These are phyloP conservation scores for Eucalyptus victrix DNA, from an alignment of 345 rosid genomes.

Conservation along the genomic window DNA sequence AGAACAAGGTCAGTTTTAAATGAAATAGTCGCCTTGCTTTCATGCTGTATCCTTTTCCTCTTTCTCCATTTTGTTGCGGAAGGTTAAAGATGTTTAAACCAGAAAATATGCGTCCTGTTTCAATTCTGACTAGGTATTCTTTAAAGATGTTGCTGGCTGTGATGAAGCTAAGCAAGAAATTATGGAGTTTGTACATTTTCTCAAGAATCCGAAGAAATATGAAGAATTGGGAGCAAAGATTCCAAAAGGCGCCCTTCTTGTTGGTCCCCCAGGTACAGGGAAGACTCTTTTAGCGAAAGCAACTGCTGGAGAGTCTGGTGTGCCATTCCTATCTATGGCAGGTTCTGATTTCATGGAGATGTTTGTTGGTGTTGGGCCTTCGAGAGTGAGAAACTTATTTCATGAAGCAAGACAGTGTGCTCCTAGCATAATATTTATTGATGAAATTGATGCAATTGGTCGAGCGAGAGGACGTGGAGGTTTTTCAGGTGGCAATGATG, in stretches of 20 bases:
- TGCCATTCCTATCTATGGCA: constrained; percentile 84
- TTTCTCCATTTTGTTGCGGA: not conserved
- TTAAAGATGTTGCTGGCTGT: constrained; percentile 98
- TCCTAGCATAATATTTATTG: constrained; percentile 88
- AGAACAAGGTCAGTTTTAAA: constrained; percentile 54
- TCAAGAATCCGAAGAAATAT: constrained; percentile 86
- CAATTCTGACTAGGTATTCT: constrained; percentile 38
- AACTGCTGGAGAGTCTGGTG: constrained; percentile 92
- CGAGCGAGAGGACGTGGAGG: constrained; percentile 96
- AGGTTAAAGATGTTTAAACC: not conserved
- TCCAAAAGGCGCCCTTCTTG: constrained; percentile 92
- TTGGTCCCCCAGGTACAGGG: constrained; percentile 97
- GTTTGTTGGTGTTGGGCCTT: constrained; percentile 99
- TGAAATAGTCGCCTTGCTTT: not conserved
- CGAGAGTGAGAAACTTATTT: constrained; percentile 90
- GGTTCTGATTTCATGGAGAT: constrained; percentile 99
- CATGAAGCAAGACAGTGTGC: constrained; percentile 92
- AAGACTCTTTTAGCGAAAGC: constrained; percentile 98
- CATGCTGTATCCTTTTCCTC: not conserved
- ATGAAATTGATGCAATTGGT: constrained; percentile 97
- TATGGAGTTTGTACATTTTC: constrained; percentile 96
- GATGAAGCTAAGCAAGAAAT: constrained; percentile 98
- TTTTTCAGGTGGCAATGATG: constrained; percentile 73
- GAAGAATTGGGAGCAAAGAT: constrained; percentile 94
- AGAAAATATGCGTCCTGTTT: not conserved